A percentile compares a stretch with the other conserved stretches of the same genome.
Conservation (phyloP, 495 filamentous ascomycete genomes). For the Penicillium soppii region DNA sequence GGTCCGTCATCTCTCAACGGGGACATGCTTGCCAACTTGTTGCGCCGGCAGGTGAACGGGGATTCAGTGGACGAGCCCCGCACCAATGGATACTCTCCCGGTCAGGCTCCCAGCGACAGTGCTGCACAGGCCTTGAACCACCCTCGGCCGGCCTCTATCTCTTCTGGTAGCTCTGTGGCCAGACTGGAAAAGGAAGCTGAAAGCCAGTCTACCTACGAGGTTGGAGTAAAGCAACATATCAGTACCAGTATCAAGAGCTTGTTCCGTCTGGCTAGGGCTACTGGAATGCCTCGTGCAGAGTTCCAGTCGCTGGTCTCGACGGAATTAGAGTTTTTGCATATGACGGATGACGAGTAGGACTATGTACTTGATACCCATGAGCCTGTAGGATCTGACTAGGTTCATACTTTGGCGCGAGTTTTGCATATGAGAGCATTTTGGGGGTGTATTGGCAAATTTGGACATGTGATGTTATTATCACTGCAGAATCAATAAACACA, state of each 20-base stretch:
- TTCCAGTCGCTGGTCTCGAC: slow-evolving; percentile 79
- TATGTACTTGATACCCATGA: slow-evolving; percentile 24
- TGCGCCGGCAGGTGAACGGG: slow-evolving; percentile 31
- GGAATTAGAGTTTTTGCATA: slow-evolving; percentile 73
- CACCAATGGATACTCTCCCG: slow-evolving; percentile 24
- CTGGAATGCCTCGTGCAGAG: slow-evolving; percentile 78
- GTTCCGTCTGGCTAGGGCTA: slow-evolving; percentile 73
- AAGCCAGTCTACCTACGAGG: slow-evolving; percentile 65
- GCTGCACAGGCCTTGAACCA: slow-evolving; percentile 35
- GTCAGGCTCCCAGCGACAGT: slow-evolving; percentile 17
- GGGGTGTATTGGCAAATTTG: not conserved
- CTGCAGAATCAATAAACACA: not conserved
- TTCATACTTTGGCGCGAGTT: slow-evolving; percentile 12
- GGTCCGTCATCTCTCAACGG: slow-evolving; percentile 57
- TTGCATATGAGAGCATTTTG: slow-evolving; percentile 7
- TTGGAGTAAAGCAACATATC: slow-evolving; percentile 87
- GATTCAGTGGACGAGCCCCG: slow-evolving; percentile 13
- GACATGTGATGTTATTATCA: not conserved
- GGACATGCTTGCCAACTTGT: slow-evolving; percentile 39
- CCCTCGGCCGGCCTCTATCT: slow-evolving; percentile 48
- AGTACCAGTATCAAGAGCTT: slow-evolving; percentile 85
- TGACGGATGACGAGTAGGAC: slow-evolving; percentile 67
- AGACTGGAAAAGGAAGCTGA: slow-evolving; percentile 65
- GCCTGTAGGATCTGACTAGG: slow-evolving; percentile 12
- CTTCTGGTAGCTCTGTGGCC: slow-evolving; percentile 59